Evolutionary conservation across 768 basidiomycete species (phyloP).

Genomic region (Crassisporium funariophilum): DNA sequence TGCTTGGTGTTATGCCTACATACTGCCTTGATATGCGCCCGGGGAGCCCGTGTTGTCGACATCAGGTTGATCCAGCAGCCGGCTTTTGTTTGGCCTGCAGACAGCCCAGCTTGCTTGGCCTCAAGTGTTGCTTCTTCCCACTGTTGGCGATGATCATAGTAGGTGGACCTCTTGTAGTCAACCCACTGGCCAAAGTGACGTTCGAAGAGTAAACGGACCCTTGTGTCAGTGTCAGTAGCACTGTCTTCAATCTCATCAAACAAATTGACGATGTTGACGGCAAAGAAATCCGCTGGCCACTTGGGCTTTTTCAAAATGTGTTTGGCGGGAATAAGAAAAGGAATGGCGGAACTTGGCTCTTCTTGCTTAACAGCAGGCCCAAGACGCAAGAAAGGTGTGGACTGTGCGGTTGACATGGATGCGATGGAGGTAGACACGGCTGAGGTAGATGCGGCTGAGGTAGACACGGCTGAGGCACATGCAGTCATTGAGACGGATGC

Average conservation of each 20-base stretch:
- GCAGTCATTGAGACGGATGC: no score
- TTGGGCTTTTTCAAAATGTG: neutral
- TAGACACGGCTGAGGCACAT: neutral
- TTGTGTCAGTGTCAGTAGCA: neutral
- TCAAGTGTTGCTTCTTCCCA: neutral
- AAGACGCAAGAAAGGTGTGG: neutral
- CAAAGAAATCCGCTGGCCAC: neutral
- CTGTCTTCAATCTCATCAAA: neutral
- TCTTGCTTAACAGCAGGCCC: neutral
- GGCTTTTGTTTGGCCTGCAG: neutral
- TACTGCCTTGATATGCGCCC: neutral
- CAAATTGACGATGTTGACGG: neutral
- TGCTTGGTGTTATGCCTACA: neutral
- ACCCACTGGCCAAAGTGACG: neutral
- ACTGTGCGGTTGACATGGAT: neutral
- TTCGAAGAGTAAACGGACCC: neutral
- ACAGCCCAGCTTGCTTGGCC: neutral
- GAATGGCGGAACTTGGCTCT: neutral
- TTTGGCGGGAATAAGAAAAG: neutral
- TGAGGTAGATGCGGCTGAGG: neutral
- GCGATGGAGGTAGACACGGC: neutral
- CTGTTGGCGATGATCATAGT: neutral
- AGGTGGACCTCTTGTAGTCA: neutral
- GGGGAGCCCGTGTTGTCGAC: neutral
- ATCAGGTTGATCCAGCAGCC: neutral